A percentile compares a stretch with the other conserved stretches of the same genome.
Conservation (phyloP, 768 basidiomycete species). For the Tephrocybe sp. region DNA sequence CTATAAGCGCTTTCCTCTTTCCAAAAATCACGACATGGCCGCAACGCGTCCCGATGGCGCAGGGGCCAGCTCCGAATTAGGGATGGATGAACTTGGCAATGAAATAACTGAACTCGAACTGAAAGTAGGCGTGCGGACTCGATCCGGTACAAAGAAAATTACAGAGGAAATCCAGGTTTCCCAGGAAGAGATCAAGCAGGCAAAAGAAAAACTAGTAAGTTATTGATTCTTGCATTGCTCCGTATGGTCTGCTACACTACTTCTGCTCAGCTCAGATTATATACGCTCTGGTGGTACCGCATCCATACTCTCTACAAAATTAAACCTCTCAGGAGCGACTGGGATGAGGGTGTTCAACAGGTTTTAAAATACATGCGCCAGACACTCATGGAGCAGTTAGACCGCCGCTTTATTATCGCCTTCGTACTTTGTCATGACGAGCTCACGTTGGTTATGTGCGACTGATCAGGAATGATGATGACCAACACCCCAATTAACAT, state of each 20-base stretch:
- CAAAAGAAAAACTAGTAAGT: no score
- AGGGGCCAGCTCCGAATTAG: no score
- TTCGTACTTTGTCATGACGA: conserved; percentile 6
- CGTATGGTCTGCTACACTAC: no score
- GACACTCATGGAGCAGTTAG: conserved; percentile 12
- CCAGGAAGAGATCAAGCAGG: no score
- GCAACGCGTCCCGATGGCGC: not conserved
- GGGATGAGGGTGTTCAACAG: not conserved
- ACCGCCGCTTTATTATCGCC: conserved; percentile 10
- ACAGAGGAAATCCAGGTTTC: no score
- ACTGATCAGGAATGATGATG: conserved; percentile 12
- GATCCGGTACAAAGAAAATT: no score
- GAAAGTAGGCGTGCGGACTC: not conserved
- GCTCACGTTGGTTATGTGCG: conserved; percentile 6
- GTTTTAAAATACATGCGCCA: conserved; percentile 9
- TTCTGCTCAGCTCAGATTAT: not conserved
- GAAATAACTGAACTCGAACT: not conserved
- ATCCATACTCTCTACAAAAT: not conserved
- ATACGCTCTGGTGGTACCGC: not conserved
- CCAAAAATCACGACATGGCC: not conserved
- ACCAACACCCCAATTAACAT: conserved; percentile 11
- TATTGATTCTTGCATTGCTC: no score
- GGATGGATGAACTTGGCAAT: not conserved
- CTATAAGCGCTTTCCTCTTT: not conserved
- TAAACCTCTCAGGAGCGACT: not conserved